These are phyloP conservation scores for Kalanchoe fedtschenkoi DNA, from an alignment of 164 flowering plant genomes.

Conservation along the genomic window DNA sequence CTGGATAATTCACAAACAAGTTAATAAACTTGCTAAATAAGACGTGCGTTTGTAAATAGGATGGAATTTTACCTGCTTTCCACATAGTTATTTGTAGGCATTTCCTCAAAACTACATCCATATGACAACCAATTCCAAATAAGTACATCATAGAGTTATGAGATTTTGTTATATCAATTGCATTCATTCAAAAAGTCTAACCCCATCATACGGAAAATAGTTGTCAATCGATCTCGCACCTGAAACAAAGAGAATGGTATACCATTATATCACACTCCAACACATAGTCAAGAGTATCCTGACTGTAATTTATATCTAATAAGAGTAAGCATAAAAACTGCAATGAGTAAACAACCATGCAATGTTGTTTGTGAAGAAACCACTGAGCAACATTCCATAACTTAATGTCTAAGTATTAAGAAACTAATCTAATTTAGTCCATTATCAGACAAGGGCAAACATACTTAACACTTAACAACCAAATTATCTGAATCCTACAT, in stretches of 20 bases:
- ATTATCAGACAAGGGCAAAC: too few species aligned
- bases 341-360: too few species aligned
- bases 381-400: too few species aligned
- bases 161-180: background rate
- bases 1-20: conserved; percentile 25
- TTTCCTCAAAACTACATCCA: conserved; percentile 85
- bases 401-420: too few species aligned
- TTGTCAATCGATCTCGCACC: conserved; percentile 65
- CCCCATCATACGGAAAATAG: conserved; percentile 86
- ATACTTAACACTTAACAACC: too few species aligned
- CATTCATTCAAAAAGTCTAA: conserved; percentile 20
- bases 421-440: too few species aligned
- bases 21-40: background rate
- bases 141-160: background rate
- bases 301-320: too few species aligned
- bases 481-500: too few species aligned
- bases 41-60: background rate
- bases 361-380: too few species aligned
- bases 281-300: too few species aligned
- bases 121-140: background rate
- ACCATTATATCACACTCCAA: background rate
- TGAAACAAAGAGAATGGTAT: conserved; percentile 19
- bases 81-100: conserved; percentile 91
- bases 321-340: too few species aligned
- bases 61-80: conserved; percentile 72